Base-by-base conservation (phyloP, 208 protist species). In the Crithidia acanthocephali region DNA sequence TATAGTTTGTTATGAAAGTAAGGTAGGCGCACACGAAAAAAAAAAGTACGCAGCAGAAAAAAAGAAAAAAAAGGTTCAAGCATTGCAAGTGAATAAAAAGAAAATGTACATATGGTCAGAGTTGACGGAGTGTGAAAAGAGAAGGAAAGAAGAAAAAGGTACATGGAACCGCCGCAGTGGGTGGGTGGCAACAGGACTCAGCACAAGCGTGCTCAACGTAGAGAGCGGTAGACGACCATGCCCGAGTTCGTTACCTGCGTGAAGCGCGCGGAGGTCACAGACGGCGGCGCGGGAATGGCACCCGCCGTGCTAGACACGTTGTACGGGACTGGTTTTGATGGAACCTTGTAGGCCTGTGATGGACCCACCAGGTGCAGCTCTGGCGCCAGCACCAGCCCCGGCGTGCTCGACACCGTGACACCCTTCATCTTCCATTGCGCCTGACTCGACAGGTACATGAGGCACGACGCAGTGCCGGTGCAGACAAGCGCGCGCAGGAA, bases 401-500 rank as follows among this genome's bases (percentile, higher is more conserved):
- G 68, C 16, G 76, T 86, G 70, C 85, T 89, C 1, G 82, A 86
- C 33, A 96, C 80, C 25, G 60, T 20, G n/a, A 91, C 37, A 22
- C 81, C 91, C 55, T 66, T 68, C 71, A 81, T 83, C 66, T 74
- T 86, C 9, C 44, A 68, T n/a, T 87, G 83, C 23, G 83, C 78
- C 74, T 90, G 81, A 25, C 71, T 88, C n/a, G 67, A 74, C 37
- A 78, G 74, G 68, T 92, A 86, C 32, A 94, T 68, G 27, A 94
- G 74, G 67, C 88, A 92, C 16, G 80, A 67, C 1, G 88, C 91
- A 74, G 93, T 85, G 2, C 91, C 91, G 47, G 88, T 94, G n/a
- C 81, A 53, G 27, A 96, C 91, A 35, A 96, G 79, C 5, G 83
- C 71, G 23, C 91, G 88, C 23, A 96, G 63, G 68, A 85, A 96